Evolutionary conservation across 1,284 basidiomycete species (phyloP), one percentile per base, ranked within the genome.

Genomic region (Phellopilus nigrolimitatus): DNA sequence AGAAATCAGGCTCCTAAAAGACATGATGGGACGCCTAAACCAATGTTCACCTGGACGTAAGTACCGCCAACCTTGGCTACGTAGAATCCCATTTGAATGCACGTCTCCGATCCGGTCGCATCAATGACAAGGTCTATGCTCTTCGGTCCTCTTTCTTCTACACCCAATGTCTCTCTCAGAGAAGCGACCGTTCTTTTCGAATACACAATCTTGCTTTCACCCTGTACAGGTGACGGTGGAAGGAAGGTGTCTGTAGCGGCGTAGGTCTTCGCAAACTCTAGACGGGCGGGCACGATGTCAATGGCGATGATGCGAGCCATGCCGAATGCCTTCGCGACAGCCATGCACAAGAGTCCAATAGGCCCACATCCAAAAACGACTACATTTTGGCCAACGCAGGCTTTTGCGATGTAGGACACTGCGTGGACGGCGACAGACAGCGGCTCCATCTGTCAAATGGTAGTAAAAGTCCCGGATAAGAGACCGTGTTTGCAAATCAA

Each of bases 401-500:
- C 75, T 36, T 76, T 70, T 19, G 86, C 94, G 33, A 93, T 74
- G 60, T 79, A 88, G 39, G 82, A 79, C 24, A 97, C 86, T 1
- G 91, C 84, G 67, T 98, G 94, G 10, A 97, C 80, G 5, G 84
- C 95, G 28, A 98, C 95, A 13, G 91, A 82, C 39, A 97, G 80
- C 6, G 95, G 95, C 68, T 98, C 95, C 75, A 97, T 93, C 88
- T 90, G 60, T 10, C 49, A 60, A 8, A 47, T 45, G 17, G 47
- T 47, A 30, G 4, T 24, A 7, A 38, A 30, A 22, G 19, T 13
- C 34, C 27, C 8, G 17, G 9, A 15, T 7, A 17, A 24, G 3
- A 36, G 24, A 9, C 15, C 12, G 7, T 15, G 12, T 19, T 19
- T 19, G n/a, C n/a, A n/a, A n/a, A n/a, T n/a, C n/a, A 7, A n/a